These are phyloP conservation scores for Heliocybe sulcata DNA, from an alignment of 1,284 basidiomycete genomes.

Conservation along the genomic window DNA sequence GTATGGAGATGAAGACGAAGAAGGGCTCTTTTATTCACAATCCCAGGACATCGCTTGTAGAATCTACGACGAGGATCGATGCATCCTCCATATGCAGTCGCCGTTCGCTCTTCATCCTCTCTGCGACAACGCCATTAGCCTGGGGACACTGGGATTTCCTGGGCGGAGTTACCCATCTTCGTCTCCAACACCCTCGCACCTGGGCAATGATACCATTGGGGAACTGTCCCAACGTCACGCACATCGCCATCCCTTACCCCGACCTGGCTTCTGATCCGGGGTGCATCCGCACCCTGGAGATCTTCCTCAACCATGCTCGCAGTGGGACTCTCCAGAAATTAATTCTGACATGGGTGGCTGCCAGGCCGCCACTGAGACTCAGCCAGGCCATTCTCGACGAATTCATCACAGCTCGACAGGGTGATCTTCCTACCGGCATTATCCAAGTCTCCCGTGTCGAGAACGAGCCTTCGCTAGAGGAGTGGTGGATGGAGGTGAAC, in stretches of 20 bases:
- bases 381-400: background rate
- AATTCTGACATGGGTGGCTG: background rate
- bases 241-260: background rate
- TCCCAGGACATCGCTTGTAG: background rate
- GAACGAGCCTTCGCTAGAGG: background rate
- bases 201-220: background rate
- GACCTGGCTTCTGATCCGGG: background rate
- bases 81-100: background rate
- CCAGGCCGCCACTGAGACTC: background rate
- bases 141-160: background rate
- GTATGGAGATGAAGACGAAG: background rate
- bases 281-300: background rate
- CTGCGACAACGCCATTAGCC: background rate
- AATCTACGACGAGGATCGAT: background rate
- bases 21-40: background rate
- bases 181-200: background rate
- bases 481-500: background rate
- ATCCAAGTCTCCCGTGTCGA: background rate
- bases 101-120: too few relatives aligned
- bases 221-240: background rate
- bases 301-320: background rate
- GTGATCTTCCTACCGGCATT: background rate
- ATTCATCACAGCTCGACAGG: too few relatives aligned
- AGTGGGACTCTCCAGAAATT: background rate
- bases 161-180: background rate